Percentiles rank a stretch among this genome's conserved stretches.
These are phyloP conservation scores for Hibiscus trionum DNA, from an alignment of 345 rosid species.

Conservation along the genomic window DNA sequence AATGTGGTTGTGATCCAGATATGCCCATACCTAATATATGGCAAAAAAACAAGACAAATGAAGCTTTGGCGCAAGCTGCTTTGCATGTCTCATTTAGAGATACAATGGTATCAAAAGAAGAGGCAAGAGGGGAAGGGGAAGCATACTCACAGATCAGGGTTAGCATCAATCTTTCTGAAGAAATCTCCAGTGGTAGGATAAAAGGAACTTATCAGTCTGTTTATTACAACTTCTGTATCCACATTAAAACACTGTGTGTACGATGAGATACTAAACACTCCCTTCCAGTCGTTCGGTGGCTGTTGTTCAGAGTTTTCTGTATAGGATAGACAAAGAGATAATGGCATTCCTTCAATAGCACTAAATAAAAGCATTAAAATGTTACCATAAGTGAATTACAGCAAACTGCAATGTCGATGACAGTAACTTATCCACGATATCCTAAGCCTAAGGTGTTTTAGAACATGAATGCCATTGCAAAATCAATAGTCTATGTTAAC, in stretches of 20 bases:
- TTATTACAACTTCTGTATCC: slow-evolving; percentile 75
- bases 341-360: background rate
- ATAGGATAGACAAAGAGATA: slow-evolving; percentile 2
- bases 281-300: slow-evolving; percentile 71
- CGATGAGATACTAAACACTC: slow-evolving; percentile 67
- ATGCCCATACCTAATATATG: slow-evolving; percentile 65
- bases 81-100: background rate
- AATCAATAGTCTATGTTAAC: background rate
- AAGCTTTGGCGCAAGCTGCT: background rate
- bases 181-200: slow-evolving; percentile 65
- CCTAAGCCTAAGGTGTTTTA: background rate
- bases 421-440: background rate
- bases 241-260: slow-evolving; percentile 80
- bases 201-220: slow-evolving; percentile 72
- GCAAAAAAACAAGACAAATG: slow-evolving; percentile 6
- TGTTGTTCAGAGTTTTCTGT: slow-evolving; percentile 82
- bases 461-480: background rate
- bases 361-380: background rate
- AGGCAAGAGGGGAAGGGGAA: background rate
- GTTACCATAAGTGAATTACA: background rate
- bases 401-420: background rate
- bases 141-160: slow-evolving; percentile 86
- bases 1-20: slow-evolving; percentile 90
- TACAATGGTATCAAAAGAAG: background rate
- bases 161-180: slow-evolving; percentile 80